Percentiles rank a stretch among this genome's conserved stretches.
phyloP scores from a whole-genome alignment of 1,139 yeast species.

The Pichia sp. region DNA sequence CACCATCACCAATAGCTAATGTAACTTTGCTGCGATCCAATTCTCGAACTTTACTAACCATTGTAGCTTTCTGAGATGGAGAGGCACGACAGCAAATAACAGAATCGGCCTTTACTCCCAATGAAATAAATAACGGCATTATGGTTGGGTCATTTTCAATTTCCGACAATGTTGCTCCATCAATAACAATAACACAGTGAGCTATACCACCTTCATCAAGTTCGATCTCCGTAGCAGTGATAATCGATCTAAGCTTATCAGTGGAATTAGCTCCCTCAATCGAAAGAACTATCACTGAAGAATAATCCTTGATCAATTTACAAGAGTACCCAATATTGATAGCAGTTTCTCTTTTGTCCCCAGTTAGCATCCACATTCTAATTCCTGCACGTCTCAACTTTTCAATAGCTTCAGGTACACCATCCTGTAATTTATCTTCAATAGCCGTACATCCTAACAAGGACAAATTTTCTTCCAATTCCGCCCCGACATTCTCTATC shows the following conservation, averaged over 20 bases:
- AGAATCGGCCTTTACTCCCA: slow-evolving; percentile 84
- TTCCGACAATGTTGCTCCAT: slow-evolving; percentile 74
- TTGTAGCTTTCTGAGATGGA: slow-evolving; percentile 90
- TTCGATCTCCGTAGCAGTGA: slow-evolving; percentile 57
- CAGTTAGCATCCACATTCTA: slow-evolving; percentile 96
- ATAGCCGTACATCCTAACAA: slow-evolving; percentile 93
- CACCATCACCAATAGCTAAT: slow-evolving; percentile 98
- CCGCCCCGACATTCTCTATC: slow-evolving; percentile 69
- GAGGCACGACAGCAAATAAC: slow-evolving; percentile 95
- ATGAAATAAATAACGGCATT: slow-evolving; percentile 70
- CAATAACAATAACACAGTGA: slow-evolving; percentile 89
- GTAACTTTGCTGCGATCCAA: slow-evolving; percentile 69
- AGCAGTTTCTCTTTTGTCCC: slow-evolving; percentile 97
- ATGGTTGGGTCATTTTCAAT: slow-evolving; percentile 70
- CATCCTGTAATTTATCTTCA: slow-evolving; percentile 93
- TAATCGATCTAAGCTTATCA: slow-evolving; percentile 46
- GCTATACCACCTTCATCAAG: slow-evolving; percentile 71
- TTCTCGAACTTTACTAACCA: slow-evolving; percentile 75
- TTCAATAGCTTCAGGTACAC: slow-evolving; percentile 92
- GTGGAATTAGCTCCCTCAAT: slow-evolving; percentile 41
- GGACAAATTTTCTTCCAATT: slow-evolving; percentile 61
- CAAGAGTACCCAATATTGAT: slow-evolving; percentile 96
- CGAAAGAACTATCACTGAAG: slow-evolving; percentile 76
- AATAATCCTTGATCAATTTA: slow-evolving; percentile 85
- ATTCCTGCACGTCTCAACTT: slow-evolving; percentile 90